phyloP scores from a whole-genome alignment of 148 eudicot species.

The Suaeda aralocaspica region DNA sequence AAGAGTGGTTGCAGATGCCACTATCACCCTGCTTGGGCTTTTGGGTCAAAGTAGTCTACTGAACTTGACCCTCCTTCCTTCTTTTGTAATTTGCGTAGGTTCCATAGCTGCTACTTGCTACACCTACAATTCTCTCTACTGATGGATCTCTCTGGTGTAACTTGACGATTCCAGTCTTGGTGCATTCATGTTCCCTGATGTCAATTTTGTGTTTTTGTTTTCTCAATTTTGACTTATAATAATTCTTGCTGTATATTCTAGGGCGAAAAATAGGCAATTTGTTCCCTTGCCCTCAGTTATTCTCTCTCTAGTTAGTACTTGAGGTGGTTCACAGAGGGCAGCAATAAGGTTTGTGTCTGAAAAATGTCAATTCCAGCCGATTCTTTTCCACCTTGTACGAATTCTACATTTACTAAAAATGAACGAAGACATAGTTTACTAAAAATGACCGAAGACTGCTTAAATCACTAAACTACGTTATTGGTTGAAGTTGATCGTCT shows the following conservation, averaged over 20 bases:
- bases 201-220: conserved; percentile 2
- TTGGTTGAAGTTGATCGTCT: no score
- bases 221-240: conserved; percentile 5
- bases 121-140: conserved; percentile 81
- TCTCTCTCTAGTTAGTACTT: not conserved
- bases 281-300: conserved; percentile 1
- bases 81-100: conserved; percentile 63
- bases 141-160: conserved; percentile 4
- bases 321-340: conserved; percentile 7
- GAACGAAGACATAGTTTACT: no score
- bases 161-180: not conserved
- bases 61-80: conserved; percentile 71
- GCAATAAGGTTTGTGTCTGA: conserved; percentile 13
- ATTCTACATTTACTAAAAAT: no score
- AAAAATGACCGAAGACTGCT: no score
- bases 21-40: conserved; percentile 75
- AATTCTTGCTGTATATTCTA: conserved; percentile 27
- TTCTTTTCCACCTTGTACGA: not conserved
- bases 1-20: conserved; percentile 85
- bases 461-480: no score
- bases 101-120: conserved; percentile 77
- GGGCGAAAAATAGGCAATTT: conserved; percentile 14
- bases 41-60: conserved; percentile 60
- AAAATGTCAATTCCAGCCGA: conserved; percentile 2
- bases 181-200: not conserved